Evolutionary conservation across 768 basidiomycete genomes (phyloP).

Genomic region (Mrakia blollopis): DNA sequence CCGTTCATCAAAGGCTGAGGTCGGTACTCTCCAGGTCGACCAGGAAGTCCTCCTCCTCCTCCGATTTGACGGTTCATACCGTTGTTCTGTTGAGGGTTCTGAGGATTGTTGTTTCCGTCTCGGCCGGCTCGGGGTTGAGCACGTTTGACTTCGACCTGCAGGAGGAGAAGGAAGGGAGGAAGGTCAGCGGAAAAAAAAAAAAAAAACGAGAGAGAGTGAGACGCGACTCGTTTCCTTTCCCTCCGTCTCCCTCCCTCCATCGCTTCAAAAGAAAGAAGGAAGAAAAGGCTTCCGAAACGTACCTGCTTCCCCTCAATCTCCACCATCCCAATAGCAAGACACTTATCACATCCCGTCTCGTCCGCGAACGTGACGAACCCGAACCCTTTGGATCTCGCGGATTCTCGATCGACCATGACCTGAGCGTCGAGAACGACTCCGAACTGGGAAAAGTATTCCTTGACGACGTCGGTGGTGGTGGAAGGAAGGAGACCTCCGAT

Average conservation of each 20-base stretch:
- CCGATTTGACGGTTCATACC: not conserved
- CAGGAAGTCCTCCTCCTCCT: not conserved
- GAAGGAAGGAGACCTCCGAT: conserved; percentile 88
- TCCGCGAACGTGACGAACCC: conserved; percentile 92
- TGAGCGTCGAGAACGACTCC: conserved; percentile 96
- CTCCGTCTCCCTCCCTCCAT: too few species aligned
- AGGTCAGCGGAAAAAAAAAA: not conserved
- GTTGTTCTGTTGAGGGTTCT: not conserved
- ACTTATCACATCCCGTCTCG: conserved; percentile 71
- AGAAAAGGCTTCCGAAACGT: conserved; percentile 41
- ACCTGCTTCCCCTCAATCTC: conserved; percentile 95
- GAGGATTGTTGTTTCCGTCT: conserved; percentile 33
- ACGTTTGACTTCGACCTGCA: conserved; percentile 91
- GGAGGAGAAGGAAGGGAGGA: conserved; percentile 1
- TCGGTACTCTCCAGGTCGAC: not conserved
- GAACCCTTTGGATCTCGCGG: conserved; percentile 82
- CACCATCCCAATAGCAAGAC: conserved; percentile 80
- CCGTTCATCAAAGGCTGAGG: not conserved
- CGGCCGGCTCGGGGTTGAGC: conserved; percentile 69
- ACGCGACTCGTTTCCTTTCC: too few species aligned
- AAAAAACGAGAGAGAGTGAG: not conserved
- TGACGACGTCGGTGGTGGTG: conserved; percentile 90
- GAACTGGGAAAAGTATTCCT: conserved; percentile 86
- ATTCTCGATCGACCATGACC: conserved; percentile 97
- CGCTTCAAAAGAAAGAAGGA: too few species aligned